Evolutionary conservation across 2,329 filamentous ascomycete species (phyloP).

Genomic region (Clarireedia hainanense): DNA sequence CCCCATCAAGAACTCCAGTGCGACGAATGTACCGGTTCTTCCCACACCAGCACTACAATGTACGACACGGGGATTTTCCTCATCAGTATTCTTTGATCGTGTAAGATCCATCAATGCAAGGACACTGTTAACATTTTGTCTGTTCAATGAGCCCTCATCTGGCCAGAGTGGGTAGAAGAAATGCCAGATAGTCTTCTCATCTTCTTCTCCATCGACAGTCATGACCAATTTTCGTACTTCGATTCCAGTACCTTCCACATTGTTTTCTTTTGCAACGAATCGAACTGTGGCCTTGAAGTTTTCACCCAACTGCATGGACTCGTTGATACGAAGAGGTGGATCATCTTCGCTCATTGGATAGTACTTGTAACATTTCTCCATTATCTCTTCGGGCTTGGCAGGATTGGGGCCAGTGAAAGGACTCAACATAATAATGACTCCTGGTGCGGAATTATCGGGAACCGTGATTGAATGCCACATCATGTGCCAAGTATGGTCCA

Average conservation of each 20-base stretch:
- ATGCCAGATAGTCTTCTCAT: slow-evolving; percentile 68
- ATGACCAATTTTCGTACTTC: slow-evolving; percentile 69
- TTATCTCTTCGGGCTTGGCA: slow-evolving; percentile 42
- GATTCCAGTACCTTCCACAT: slow-evolving; percentile 49
- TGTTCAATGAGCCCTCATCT: slow-evolving; percentile 75
- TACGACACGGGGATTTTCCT: slow-evolving; percentile 67
- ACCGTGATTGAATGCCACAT: slow-evolving; percentile 60
- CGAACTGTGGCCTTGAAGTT: slow-evolving; percentile 61
- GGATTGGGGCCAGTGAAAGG: slow-evolving; percentile 56
- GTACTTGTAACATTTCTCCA: slow-evolving; percentile 79
- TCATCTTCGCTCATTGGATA: slow-evolving; percentile 57
- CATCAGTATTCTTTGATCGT: slow-evolving; percentile 45
- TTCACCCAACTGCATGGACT: slow-evolving; percentile 56
- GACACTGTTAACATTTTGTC: slow-evolving; percentile 59
- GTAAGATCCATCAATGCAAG: slow-evolving; percentile 63
- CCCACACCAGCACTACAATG: slow-evolving; percentile 92
- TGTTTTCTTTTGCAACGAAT: slow-evolving; percentile 44
- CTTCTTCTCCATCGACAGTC: slow-evolving; percentile 32
- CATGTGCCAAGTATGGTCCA: slow-evolving; percentile 93
- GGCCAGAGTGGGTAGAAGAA: slow-evolving; percentile 84
- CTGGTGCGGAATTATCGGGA: slow-evolving; percentile 49
- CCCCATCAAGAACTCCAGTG: slow-evolving; percentile 81
- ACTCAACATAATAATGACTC: slow-evolving; percentile 90
- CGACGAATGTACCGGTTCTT: slow-evolving; percentile 90
- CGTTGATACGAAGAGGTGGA: slow-evolving; percentile 48